Evolutionary conservation across 176 grass and related monocot genomes (phyloP), one percentile per base, ranked within the genome.

Genomic region (Pharus latifolius): DNA sequence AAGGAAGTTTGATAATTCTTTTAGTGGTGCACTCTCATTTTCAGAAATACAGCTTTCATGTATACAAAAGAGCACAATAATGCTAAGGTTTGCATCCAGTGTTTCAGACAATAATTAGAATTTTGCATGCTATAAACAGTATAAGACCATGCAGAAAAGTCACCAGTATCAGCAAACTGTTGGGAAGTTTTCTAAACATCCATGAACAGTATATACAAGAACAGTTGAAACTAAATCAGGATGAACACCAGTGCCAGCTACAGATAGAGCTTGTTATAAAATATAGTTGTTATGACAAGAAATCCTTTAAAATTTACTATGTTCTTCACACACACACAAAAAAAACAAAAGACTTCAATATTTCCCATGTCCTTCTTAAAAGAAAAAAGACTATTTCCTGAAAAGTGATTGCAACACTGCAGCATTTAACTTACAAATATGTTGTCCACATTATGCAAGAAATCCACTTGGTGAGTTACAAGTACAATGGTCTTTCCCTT

Each of bases 381-480:
- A 47, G 56, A 73, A 9, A 13, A 58, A 29, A 22, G 37, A 24
- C 29, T 60, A 73, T 73, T 2, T 1, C 7, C 27, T 59, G 25
- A 20, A 0, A 59, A 46, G 5, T 29, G 26, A 72, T 30, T 22
- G 1, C 7, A 51, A 42, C 7, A 18, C 29, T 63, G 51, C 15
- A 74, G 54, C 26, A 66, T 34, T 14, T 27, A 13, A 70, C 63
- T 85, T 82, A 91, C 88, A 27, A 87, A 80, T 81, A 91, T 91
- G 3, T 41, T 80, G 54, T 91, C 84, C 26, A 83, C 84, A 38
- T 91, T 87, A 68, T 84, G 84, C 84, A 91, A 71, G 80, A 87
- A 91, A 73, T 91, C 88, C 41, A 91, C 80, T 87, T 91, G 84
- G 77, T 91, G 88, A 41, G 84, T 91, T 44, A 91, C 88, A 74